Percentiles rank a stretch among this genome's conserved stretches.
phyloP scores from a whole-genome alignment of 768 basidiomycete genomes.

The Dacryopinax spathularia region DNA sequence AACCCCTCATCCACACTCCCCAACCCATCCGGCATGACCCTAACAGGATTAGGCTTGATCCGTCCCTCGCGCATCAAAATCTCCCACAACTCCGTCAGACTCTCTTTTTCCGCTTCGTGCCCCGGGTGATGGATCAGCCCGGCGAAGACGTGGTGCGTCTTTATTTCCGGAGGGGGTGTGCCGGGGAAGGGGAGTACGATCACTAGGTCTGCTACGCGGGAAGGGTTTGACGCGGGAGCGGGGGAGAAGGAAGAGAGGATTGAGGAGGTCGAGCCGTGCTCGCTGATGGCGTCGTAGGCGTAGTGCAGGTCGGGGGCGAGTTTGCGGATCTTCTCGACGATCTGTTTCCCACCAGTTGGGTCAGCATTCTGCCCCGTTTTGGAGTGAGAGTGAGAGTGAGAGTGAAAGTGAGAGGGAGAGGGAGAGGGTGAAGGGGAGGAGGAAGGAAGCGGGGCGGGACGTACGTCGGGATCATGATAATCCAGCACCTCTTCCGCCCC shows the following conservation, averaged over 20 bases:
- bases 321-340: background rate
- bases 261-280: background rate
- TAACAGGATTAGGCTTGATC: background rate
- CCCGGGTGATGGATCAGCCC: background rate
- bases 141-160: background rate
- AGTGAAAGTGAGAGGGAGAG: no score
- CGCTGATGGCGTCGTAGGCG: background rate
- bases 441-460: background rate
- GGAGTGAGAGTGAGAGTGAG: no score
- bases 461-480: slow-evolving; percentile 12
- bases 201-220: background rate
- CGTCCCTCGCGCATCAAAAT: background rate
- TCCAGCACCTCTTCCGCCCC: slow-evolving; percentile 26
- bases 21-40: background rate
- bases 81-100: background rate
- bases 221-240: background rate
- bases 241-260: background rate
- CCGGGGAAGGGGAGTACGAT: background rate
- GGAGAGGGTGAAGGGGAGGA: no score
- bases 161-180: background rate
- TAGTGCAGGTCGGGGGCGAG: background rate
- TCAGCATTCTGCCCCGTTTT: background rate
- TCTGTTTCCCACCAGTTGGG: background rate
- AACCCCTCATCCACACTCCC: background rate
- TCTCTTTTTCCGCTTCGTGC: background rate